Conservation (phyloP, 108 stramenopile genomes). For the Pseudonitzschia multistriata region DNA sequence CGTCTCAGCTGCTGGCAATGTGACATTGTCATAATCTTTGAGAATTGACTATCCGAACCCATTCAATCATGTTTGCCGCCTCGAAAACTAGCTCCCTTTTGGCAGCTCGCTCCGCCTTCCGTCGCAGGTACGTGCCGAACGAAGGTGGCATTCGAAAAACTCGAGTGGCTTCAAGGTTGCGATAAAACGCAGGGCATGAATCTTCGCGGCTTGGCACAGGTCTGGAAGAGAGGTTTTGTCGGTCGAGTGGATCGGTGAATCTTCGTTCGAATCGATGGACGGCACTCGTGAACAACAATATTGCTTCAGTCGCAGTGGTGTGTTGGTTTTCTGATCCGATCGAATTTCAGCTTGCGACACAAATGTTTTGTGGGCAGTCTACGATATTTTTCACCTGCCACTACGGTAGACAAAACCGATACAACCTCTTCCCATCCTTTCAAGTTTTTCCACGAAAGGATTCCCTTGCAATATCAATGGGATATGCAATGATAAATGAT, state of each 20-base stretch:
- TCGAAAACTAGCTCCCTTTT: constrained; percentile 30
- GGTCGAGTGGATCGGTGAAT: neutral
- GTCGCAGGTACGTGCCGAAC: constrained; percentile 35
- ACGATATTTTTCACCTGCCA: too few relatives aligned
- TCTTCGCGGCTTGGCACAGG: neutral
- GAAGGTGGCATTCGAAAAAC: too few relatives aligned
- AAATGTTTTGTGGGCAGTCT: too few relatives aligned
- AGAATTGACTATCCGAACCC: neutral
- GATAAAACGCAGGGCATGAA: neutral
- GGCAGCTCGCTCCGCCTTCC: constrained; percentile 29
- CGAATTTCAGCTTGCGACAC: too few relatives aligned
- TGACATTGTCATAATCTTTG: neutral
- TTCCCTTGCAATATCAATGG: too few relatives aligned
- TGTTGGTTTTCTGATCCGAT: too few relatives aligned
- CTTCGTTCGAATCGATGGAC: neutral
- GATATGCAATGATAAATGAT: too few relatives aligned
- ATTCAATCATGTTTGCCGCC: constrained; percentile 32
- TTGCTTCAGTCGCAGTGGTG: too few relatives aligned
- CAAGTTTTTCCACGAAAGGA: too few relatives aligned
- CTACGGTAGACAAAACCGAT: too few relatives aligned
- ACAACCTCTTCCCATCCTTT: too few relatives aligned
- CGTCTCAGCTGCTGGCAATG: neutral
- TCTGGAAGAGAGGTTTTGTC: neutral
- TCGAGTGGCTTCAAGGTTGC: neutral
- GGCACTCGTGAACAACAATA: neutral